Base-by-base conservation (phyloP, 2,329 filamentous ascomycete genomes). In the Talaromyces amestolkiae region DNA sequence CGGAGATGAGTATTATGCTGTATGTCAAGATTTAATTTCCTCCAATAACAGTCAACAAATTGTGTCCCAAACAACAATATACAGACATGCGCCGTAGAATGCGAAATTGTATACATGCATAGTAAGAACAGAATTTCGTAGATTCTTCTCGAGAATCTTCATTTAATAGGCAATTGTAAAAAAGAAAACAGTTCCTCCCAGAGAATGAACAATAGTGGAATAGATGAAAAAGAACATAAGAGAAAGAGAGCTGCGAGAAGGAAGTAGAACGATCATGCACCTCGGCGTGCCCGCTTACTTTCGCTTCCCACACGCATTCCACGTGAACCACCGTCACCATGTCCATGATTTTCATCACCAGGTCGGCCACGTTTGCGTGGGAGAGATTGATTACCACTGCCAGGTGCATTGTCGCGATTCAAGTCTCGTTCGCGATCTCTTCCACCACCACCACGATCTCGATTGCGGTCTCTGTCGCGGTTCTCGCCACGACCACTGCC, bases 231-330 rank as follows among this genome's bases (percentile, higher is more conserved):
- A 47, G 17, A 31, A 22, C n/a, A 22, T 9, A 43, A 62, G n/a
- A 19, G n/a, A 33, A 33, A 54, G 17, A 2, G 27, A 41, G n/a
- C 13, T n/a, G 35, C 24, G 19, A 39, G 33, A 39, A 37, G 3
- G 24, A 4, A 27, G 15, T 39, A 19, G 53, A 3, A 9, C 11
- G 3, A 24, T 76, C 68, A 79, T 31, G 70, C 70, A 58, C 79
- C 79, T 61, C 79, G 75, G 65, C 79, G 77, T 54, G 76, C 72
- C 51, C 79, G 76, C 68, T 81, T 81, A 67, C 70, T 79, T 15
- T 81, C 79, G 63, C 73, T 73, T 15, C 77, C 75, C 68, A 74
- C 75, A n/a, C 79, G 71, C 64, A 72, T 74, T n/a, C 77, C 78
- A 45, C 76, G 73, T 39, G 78, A 72, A 17, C 70, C 70, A 43